Evolutionary conservation across 2,329 filamentous ascomycete genomes (phyloP), one percentile per base, ranked within the genome.

Genomic region (Gnomoniopsis sp.): DNA sequence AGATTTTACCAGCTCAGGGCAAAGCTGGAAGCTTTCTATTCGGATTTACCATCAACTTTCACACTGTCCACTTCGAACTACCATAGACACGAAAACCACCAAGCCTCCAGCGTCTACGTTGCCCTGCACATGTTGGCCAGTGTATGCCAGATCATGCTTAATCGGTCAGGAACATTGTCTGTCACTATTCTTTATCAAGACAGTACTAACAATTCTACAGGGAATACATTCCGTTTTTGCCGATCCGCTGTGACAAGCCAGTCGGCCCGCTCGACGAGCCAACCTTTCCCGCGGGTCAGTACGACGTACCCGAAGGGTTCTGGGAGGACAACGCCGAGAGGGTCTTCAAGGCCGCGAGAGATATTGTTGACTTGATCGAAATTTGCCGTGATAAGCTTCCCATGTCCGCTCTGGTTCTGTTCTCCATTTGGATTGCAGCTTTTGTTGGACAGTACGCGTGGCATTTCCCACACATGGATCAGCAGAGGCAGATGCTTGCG

Each of bases 391-490:
- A 83, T 56, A 83, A 82, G 57, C 73, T 89, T 2, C 84, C 87
- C 1, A 83, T 90, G 69, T 90, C 88, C 1, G 86, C 87, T 0
- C 79, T 89, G 36, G 80, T 87, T 3, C 79, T 84, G 3, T 90
- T 89, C 66, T 82, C 87, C 2, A 77, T 88, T 43, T 91, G 87
- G 77, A 83, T 82, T 12, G 86, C 87, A 1, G 82, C 83, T 0
- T 88, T 89, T 65, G 78, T 84, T 17, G 85, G 85, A 36, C 77
- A 89, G 2, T 91, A 90, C 68, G 84, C 83, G 12, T 77, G 79
- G 48, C 83, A 86, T 66, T 91, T 90, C 58, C 85, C 86, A 0
- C 80, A 83, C 58, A 89, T 91, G 85, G 88, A 91, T 64, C 76
- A 75, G 1, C 73, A 81, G 12, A 72, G 75, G 3, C 80, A 82